These are phyloP conservation scores for Phialophora chinensis DNA, from an alignment of 2,329 filamentous ascomycete species.

Conservation along the genomic window DNA sequence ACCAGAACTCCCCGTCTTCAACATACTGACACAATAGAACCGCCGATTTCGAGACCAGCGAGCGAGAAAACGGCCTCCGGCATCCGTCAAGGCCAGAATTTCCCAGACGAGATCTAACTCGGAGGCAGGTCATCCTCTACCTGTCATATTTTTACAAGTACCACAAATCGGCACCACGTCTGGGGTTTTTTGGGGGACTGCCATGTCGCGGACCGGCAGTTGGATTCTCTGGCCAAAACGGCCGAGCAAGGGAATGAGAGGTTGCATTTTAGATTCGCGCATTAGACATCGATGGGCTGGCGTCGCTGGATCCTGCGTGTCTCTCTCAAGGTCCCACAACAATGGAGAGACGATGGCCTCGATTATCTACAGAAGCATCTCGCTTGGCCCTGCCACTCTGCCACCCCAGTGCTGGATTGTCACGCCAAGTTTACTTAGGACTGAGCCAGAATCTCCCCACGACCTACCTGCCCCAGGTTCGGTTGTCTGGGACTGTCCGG, in stretches of 20 bases:
- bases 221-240: constrained; percentile 48
- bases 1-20: background rate
- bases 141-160: constrained; percentile 65
- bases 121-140: constrained; percentile 56
- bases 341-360: too few species aligned
- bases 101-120: constrained; percentile 51
- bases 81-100: constrained; percentile 45
- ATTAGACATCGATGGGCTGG: background rate
- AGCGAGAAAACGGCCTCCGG: background rate
- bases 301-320: too few species aligned
- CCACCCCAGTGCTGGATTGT: too few species aligned
- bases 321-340: too few species aligned
- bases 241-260: constrained; percentile 47
- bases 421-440: background rate
- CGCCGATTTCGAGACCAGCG: background rate
- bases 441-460: background rate
- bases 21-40: background rate
- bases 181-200: constrained; percentile 70
- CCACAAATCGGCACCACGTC: constrained; percentile 44
- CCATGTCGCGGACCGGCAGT: constrained; percentile 48
- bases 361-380: too few species aligned
- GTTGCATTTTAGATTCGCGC: background rate
- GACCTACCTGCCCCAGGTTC: background rate
- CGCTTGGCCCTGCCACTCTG: too few species aligned
- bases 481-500: too few species aligned